These are phyloP conservation scores for Tetradesmus obliquus DNA, from an alignment of 139 green algal genomes.

Conservation along the genomic window DNA sequence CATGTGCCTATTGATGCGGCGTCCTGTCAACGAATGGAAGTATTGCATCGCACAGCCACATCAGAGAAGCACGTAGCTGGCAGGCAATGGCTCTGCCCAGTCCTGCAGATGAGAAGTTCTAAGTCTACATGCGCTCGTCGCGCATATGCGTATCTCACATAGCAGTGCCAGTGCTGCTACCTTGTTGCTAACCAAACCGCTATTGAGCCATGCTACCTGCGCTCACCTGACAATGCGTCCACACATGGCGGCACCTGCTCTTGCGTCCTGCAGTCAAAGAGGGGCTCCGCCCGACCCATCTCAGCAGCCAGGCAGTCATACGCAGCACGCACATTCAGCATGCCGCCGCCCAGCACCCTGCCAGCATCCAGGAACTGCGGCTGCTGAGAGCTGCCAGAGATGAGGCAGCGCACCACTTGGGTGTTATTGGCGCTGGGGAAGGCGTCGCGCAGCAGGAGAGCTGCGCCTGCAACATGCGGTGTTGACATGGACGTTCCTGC, in stretches of 20 bases:
- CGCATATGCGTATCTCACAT: too few species aligned
- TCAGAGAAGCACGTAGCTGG: too few species aligned
- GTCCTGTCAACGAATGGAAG: too few species aligned
- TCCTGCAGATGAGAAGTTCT: too few species aligned
- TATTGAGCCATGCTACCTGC: not conserved
- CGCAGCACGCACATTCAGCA: constrained; percentile 22
- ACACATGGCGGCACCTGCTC: not conserved
- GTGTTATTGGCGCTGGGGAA: not conserved
- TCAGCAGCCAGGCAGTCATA: constrained; percentile 9
- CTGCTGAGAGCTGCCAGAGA: not conserved
- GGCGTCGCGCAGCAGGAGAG: constrained; percentile 2
- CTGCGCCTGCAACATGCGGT: constrained; percentile 31
- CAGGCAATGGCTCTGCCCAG: too few species aligned
- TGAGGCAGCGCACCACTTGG: constrained; percentile 20
- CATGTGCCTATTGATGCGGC: too few species aligned
- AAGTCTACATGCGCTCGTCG: too few species aligned
- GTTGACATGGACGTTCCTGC: constrained; percentile 26
- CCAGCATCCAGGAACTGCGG: not conserved
- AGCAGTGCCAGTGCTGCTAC: too few species aligned
- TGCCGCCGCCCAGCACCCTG: not conserved
- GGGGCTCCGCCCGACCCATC: not conserved
- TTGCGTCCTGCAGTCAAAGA: not conserved
- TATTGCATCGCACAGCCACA: too few species aligned
- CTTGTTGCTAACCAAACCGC: too few species aligned
- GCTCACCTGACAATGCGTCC: not conserved